Base-by-base conservation (phyloP, 176 grass and related monocot genomes). In the Eleusine coracana region DNA sequence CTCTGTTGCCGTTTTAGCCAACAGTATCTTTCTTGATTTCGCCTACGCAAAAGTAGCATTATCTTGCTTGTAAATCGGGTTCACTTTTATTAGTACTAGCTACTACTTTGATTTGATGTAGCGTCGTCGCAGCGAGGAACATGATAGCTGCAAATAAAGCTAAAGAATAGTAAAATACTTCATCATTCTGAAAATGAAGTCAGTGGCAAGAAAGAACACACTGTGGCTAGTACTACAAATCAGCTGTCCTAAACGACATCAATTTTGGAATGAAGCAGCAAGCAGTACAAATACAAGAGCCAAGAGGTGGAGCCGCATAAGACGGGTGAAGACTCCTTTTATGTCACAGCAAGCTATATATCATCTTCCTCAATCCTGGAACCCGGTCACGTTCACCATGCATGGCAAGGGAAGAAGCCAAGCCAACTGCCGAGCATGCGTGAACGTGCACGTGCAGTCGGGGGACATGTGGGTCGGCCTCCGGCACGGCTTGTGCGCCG, bases 1-100 rank as follows among this genome's bases (percentile, higher is more conserved):
- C 14, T 82, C 70, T 82, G 79, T 79, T 61, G 85, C 67, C 63
- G 62, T 76, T 87, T 81, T 87, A 87, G 64, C 85, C 78, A 87
- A 76, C 64, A 74, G 38, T 86, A 81, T 86, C 77, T 59, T 68
- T 81, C 61, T 86, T 75, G 77, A 81, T 81, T 60, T 81, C 50
- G 37, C 70, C 49, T 81, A 42, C 28, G 59, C 0, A 18, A 86
- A 74, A 86, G 68, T 38, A 17, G 25, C 84, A 34, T 29, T 52
- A 79, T 71, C 66, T 72, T 60, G 21, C 58, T 60, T 60, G 58
- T 60, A 60, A n/a, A 60, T 60, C 58, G 10, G 58, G 1, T 25
- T 60, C 58, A 25, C 58, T 60, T 60, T 21, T 58, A 58, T 2
- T 9, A 11, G 10, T 49, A 49, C 1, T 12, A 13, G 2, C 14